Percentiles rank a stretch among this genome's conserved stretches.
Evolutionary conservation across 225 moss, liverwort and hornwort species (phyloP).

Genomic region (Takakia lepidozioides): DNA sequence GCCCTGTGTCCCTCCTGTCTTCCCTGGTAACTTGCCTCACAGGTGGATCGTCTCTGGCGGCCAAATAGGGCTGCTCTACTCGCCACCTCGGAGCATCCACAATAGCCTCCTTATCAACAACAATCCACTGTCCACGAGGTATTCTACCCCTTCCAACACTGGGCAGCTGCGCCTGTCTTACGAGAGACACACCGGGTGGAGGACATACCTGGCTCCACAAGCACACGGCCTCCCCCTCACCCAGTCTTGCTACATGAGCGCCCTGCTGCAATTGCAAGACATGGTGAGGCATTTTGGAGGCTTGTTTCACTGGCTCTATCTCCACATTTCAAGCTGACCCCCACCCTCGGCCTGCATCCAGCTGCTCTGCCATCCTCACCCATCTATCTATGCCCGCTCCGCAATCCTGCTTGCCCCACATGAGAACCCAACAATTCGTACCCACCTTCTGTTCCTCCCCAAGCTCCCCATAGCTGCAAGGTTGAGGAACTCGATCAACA

Average conservation of each 20-base stretch:
- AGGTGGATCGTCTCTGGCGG: constrained; percentile 14
- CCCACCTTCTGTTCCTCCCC: too few relatives aligned
- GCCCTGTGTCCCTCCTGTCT: not conserved
- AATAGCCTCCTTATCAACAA: constrained; percentile 27
- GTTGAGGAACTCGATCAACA: too few relatives aligned
- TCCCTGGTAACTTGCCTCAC: constrained; percentile 19
- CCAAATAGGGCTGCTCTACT: constrained; percentile 17
- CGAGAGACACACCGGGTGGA: not conserved
- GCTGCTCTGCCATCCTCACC: too few relatives aligned
- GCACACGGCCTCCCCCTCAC: constrained; percentile 12
- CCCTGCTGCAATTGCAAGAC: constrained; percentile 18
- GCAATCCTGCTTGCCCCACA: too few relatives aligned
- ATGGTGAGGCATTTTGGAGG: constrained; percentile 24
- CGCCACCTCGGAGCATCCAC: constrained; percentile 18
- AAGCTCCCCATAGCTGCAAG: too few relatives aligned
- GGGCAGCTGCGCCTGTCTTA: constrained; percentile 5
- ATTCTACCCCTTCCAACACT: constrained; percentile 18
- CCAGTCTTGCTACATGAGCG: constrained; percentile 9
- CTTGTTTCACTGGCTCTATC: too few relatives aligned
- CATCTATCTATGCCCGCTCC: too few relatives aligned
- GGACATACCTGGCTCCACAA: constrained; percentile 5
- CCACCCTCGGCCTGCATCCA: too few relatives aligned
- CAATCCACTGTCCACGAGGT: constrained; percentile 21
- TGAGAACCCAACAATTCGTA: too few relatives aligned
- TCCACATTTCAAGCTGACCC: too few relatives aligned